Base-by-base conservation (phyloP, 208 protist species). In the Acanthamoeba culbertsoni region DNA sequence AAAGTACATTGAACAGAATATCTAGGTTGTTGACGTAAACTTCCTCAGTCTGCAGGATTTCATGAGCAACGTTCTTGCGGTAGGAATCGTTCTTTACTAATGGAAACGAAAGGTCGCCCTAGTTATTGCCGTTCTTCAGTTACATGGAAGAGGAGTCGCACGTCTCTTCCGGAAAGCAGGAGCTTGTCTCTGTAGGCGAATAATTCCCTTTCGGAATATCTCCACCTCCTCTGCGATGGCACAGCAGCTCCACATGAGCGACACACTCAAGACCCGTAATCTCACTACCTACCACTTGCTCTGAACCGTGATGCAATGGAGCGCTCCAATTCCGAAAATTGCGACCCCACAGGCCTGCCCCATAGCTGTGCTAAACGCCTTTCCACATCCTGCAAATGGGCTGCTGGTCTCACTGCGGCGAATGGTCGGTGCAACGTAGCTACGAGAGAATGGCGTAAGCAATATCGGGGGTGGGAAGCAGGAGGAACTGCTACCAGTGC, bases 11-110 rank as follows among this genome's bases (percentile, higher is more conserved):
- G 0, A 84, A 20, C 8, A 84, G 46, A 40, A 53, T 51, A 6
- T 84, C 43, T 0, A 84, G 73, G 73, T 31, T 84, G 10, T 55
- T 31, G 18, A 84, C 73, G 46, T 84, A 84, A n/a, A 84, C 26
- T n/a, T 84, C 73, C 37, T 84, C 73, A 2, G 73, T 84, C n/a
- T 84, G 42, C n/a, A 84, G 73, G 16, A 84, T 84, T 31, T 84
- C 73, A 0, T 6, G 23, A 5, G 73, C 73, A 31, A 84, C 73
- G 37, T 84, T 84, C 4, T 40, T 20, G 16, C 73, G 73, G 26
- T 84, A 84, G 26, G 31, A 31, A 8, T 51, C 48, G 46, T 84
- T 84, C 73, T 55, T 84, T 12, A 46, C 73, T 75, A 23, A 8
- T 55, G 12, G 48, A 8, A 18, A 8, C 8, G 18, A 23, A 8